phyloP scores from a whole-genome alignment of 129 eudicot genomes.

The Pulicaria dysenterica region DNA sequence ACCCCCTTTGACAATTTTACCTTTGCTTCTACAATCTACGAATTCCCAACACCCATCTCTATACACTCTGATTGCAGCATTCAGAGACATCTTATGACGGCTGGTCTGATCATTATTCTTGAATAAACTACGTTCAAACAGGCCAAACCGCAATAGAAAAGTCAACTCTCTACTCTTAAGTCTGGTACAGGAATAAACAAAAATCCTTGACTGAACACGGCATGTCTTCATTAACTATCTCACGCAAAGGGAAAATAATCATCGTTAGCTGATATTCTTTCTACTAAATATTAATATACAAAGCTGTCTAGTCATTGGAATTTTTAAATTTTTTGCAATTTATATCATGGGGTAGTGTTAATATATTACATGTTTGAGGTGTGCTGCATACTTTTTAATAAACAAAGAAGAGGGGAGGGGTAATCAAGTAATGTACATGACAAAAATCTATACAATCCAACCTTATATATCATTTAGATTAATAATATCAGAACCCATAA shows the following conservation, averaged over 20 bases:
- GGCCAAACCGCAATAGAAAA: slow-evolving; percentile 19
- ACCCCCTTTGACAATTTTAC: slow-evolving; percentile 22
- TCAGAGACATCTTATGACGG: slow-evolving; percentile 12
- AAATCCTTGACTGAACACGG: slow-evolving; percentile 25
- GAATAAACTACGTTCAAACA: slow-evolving; percentile 19
- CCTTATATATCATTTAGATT: not conserved
- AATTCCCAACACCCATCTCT: slow-evolving; percentile 23
- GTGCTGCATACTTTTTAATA: too few relatives aligned
- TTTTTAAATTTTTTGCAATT: too few relatives aligned
- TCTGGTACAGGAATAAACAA: slow-evolving; percentile 31
- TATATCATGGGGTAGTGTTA: too few relatives aligned
- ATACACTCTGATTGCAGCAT: slow-evolving; percentile 39
- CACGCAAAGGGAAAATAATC: not conserved
- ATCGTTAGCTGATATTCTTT: not conserved
- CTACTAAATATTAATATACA: too few relatives aligned
- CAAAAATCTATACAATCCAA: too few relatives aligned
- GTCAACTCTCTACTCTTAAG: slow-evolving; percentile 27
- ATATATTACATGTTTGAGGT: too few relatives aligned
- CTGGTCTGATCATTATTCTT: slow-evolving; percentile 26
- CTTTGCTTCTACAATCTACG: slow-evolving; percentile 14
- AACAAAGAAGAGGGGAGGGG: too few relatives aligned
- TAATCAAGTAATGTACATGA: too few relatives aligned
- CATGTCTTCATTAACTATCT: slow-evolving; percentile 31
- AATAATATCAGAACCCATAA: too few relatives aligned
- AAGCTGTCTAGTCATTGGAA: too few relatives aligned